phyloP scores from a whole-genome alignment of 768 basidiomycete genomes.

The Obba rivulosa region DNA sequence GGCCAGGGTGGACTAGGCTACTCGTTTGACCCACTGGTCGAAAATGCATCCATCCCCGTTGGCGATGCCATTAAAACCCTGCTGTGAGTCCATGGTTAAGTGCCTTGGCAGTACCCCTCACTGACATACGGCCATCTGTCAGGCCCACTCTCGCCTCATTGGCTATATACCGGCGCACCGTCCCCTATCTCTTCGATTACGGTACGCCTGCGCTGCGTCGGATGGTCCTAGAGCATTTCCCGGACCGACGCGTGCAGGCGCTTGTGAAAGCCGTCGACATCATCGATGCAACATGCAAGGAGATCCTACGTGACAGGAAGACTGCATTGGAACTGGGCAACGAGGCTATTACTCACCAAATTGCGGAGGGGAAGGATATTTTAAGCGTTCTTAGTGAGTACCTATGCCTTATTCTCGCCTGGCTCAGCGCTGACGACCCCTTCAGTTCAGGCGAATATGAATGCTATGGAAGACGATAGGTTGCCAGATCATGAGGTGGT shows the following conservation, averaged over 20 bases:
- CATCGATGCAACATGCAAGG: slow-evolving; percentile 5
- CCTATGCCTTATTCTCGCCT: neutral
- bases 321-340: slow-evolving; percentile 10
- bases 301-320: slow-evolving; percentile 16
- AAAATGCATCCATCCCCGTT: slow-evolving; percentile 9
- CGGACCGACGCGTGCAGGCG: slow-evolving; percentile 6
- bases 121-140: too few relatives aligned
- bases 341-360: slow-evolving; percentile 7
- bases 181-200: neutral
- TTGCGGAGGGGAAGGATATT: slow-evolving; percentile 15
- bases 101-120: too few relatives aligned
- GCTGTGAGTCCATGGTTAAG: slow-evolving; percentile 6
- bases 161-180: too few relatives aligned
- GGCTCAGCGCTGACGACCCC: neutral
- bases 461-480: slow-evolving; percentile 11
- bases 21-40: slow-evolving; percentile 12
- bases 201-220: neutral
- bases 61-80: slow-evolving; percentile 14
- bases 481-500: slow-evolving; percentile 17
- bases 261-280: slow-evolving; percentile 7
- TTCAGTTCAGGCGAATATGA: slow-evolving; percentile 17
- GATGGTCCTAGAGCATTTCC: slow-evolving; percentile 8
- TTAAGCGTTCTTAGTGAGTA: slow-evolving; percentile 14
- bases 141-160: too few relatives aligned
- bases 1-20: slow-evolving; percentile 14